These are phyloP conservation scores for Alternaria sp. DNA, from an alignment of 2,329 filamentous ascomycete species.

Conservation along the genomic window DNA sequence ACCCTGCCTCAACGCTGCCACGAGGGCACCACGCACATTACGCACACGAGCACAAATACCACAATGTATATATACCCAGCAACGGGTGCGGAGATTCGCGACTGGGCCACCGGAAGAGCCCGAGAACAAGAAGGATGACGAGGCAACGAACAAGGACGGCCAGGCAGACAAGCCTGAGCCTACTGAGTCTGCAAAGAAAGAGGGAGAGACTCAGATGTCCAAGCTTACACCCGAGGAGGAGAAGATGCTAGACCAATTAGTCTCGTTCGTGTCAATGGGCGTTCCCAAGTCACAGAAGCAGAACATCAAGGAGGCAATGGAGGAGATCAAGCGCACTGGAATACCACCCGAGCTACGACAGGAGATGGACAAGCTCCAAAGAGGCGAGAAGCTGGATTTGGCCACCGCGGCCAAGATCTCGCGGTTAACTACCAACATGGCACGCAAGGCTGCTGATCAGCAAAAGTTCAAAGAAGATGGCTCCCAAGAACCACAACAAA, in stretches of 20 bases:
- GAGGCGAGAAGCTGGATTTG: slow-evolving; percentile 59
- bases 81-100: slow-evolving; percentile 55
- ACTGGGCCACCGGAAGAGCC: slow-evolving; percentile 49
- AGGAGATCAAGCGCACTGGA: slow-evolving; percentile 71
- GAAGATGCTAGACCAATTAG: slow-evolving; percentile 65
- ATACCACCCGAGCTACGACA: slow-evolving; percentile 73
- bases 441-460: slow-evolving; percentile 60
- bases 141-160: slow-evolving; percentile 40
- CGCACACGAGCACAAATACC: slow-evolving; percentile 53
- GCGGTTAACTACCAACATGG: slow-evolving; percentile 64
- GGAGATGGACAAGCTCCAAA: slow-evolving; percentile 65
- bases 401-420: slow-evolving; percentile 69
- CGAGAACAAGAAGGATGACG: slow-evolving; percentile 43
- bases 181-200: slow-evolving; percentile 49
- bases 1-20: slow-evolving; percentile 62
- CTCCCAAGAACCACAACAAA: slow-evolving; percentile 51
- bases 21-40: slow-evolving; percentile 55
- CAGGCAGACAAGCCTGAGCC: slow-evolving; percentile 44
- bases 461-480: slow-evolving; percentile 35
- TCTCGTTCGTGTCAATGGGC: slow-evolving; percentile 64
- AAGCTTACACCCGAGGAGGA: slow-evolving; percentile 65
- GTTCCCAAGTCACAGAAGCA: slow-evolving; percentile 70
- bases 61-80: slow-evolving; percentile 55
- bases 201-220: slow-evolving; percentile 54
- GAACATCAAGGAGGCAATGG: slow-evolving; percentile 67